A percentile compares a stretch with the other conserved stretches of the same genome.
Evolutionary conservation across 306 rosid genomes (phyloP).

Genomic region (Nissolia schottii): DNA sequence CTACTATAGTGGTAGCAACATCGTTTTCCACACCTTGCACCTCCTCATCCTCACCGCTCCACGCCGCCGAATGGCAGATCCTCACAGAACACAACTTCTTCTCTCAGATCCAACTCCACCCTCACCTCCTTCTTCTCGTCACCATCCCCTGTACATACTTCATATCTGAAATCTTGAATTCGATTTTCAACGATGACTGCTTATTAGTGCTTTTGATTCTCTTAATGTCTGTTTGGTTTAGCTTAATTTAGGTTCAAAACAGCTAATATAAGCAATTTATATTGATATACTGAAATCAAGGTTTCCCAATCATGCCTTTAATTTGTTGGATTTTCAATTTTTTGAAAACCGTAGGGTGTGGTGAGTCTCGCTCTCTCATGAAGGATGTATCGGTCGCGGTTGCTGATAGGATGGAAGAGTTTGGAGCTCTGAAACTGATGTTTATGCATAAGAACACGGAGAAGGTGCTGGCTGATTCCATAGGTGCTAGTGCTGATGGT

Average conservation of each 20-base stretch:
- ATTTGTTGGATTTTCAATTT: not conserved
- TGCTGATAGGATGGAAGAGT: slow-evolving; percentile 27
- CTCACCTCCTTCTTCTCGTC: slow-evolving; percentile 66
- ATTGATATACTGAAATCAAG: too few relatives aligned
- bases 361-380: slow-evolving; percentile 81
- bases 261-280: too few relatives aligned
- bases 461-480: slow-evolving; percentile 54
- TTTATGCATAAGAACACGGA: slow-evolving; percentile 51
- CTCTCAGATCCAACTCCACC: slow-evolving; percentile 81
- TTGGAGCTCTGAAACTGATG: slow-evolving; percentile 55
- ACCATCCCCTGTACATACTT: slow-evolving; percentile 82
- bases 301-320: not conserved
- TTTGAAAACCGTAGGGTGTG: slow-evolving; percentile 72
- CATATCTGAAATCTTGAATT: too few relatives aligned
- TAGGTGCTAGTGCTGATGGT: slow-evolving; percentile 55
- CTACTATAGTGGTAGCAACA: not conserved
- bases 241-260: too few relatives aligned
- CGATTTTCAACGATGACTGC: too few relatives aligned
- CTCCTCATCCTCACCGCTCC: slow-evolving; percentile 22
- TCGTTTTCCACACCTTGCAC: not conserved
- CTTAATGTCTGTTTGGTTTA: too few relatives aligned
- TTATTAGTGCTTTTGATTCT: too few relatives aligned
- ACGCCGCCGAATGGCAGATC: slow-evolving; percentile 56
- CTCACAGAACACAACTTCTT: slow-evolving; percentile 78
- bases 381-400: slow-evolving; percentile 40